These are phyloP conservation scores for Cucurbita pepo DNA, from an alignment of 306 rosid genomes.

Conservation along the genomic window DNA sequence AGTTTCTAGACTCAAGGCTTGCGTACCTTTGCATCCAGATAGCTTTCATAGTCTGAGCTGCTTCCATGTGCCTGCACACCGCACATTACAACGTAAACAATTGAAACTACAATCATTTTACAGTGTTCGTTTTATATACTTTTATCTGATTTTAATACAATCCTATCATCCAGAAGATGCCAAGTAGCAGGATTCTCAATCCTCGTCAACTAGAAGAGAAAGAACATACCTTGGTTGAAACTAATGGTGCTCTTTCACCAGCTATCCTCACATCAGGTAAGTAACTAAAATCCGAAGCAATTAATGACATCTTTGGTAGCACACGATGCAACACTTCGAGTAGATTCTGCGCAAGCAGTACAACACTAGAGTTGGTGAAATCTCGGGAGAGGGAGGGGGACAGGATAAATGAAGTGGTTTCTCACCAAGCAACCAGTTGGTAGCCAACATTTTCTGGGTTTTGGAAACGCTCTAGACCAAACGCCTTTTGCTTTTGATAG, in stretches of 20 bases:
- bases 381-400: neutral
- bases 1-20: neutral
- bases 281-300: slow-evolving; percentile 87
- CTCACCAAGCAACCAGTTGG: slow-evolving; percentile 96
- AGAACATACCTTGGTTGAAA: slow-evolving; percentile 68
- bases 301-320: slow-evolving; percentile 92
- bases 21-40: slow-evolving; percentile 74
- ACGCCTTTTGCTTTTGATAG: slow-evolving; percentile 33
- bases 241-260: slow-evolving; percentile 96
- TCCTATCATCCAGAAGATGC: neutral
- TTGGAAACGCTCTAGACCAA: slow-evolving; percentile 79
- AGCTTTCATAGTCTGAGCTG: slow-evolving; percentile 58
- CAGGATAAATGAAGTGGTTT: slow-evolving; percentile 1
- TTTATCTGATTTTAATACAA: too few relatives aligned
- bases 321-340: slow-evolving; percentile 67
- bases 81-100: slow-evolving; percentile 16
- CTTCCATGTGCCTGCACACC: slow-evolving; percentile 74
- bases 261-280: slow-evolving; percentile 75
- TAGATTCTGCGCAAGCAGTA: slow-evolving; percentile 45
- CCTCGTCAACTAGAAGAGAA: neutral
- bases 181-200: neutral
- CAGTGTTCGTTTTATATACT: neutral
- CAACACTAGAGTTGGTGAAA: slow-evolving; percentile 6
- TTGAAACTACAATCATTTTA: neutral
- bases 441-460: slow-evolving; percentile 81